Evolutionary conservation across 1,284 basidiomycete genomes (phyloP).

Genomic region (Cutaneotrichosporon curvatum): DNA sequence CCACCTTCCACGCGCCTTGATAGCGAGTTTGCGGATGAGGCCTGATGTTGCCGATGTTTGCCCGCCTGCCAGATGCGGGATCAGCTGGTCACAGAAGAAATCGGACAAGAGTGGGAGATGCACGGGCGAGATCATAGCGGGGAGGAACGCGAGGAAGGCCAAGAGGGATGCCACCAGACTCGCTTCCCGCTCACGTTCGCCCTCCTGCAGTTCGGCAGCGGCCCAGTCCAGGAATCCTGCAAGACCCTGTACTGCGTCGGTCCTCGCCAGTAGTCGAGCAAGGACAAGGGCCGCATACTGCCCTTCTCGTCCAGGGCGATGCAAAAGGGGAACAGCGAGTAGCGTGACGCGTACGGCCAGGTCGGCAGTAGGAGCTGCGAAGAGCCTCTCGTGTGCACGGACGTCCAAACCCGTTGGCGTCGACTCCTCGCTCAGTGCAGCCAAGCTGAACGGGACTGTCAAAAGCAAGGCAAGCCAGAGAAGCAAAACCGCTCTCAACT

Average conservation of each 20-base stretch:
- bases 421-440: conserved; percentile 55
- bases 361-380: conserved; percentile 55
- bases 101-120: conserved; percentile 30
- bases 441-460: conserved; percentile 87
- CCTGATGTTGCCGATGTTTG: conserved; percentile 35
- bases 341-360: conserved; percentile 53
- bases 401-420: conserved; percentile 51
- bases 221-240: conserved; percentile 36
- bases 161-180: conserved; percentile 32
- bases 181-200: conserved; percentile 34
- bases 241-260: conserved; percentile 33
- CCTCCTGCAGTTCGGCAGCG: conserved; percentile 26
- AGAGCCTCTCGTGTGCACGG: conserved; percentile 62
- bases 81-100: conserved; percentile 27
- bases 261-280: conserved; percentile 40
- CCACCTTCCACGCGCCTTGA: conserved; percentile 43
- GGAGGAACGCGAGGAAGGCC: conserved; percentile 35
- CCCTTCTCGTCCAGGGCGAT: conserved; percentile 41
- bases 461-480: conserved; percentile 91
- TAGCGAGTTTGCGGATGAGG: conserved; percentile 39
- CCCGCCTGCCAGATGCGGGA: conserved; percentile 36
- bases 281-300: conserved; percentile 41
- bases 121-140: conserved; percentile 25
- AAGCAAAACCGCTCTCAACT: conserved; percentile 72
- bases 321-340: conserved; percentile 32